Evolutionary conservation across 2,329 filamentous ascomycete species (phyloP).

Genomic region (Fusarium globosum): DNA sequence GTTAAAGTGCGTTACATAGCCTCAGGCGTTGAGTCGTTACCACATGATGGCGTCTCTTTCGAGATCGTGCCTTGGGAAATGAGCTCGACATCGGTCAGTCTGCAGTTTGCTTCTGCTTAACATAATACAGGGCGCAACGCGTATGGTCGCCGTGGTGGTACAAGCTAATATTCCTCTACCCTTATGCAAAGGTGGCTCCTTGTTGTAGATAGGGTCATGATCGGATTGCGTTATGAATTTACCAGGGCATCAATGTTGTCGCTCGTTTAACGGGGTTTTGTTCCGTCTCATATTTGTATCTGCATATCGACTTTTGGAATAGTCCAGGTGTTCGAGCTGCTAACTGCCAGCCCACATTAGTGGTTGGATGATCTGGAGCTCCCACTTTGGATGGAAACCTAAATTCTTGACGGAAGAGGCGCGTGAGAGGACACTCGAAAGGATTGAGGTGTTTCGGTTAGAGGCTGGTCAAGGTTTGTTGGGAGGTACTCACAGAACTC

Average conservation of each 20-base stretch:
- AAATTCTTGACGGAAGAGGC: no score
- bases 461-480: no score
- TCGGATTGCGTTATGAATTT: neutral
- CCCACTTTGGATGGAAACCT: no score
- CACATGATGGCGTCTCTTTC: neutral
- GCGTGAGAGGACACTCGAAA: no score
- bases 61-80: neutral
- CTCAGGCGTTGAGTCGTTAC: neutral
- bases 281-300: neutral
- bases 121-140: neutral
- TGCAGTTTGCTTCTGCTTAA: neutral
- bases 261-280: neutral
- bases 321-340: neutral
- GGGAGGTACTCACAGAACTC: no score
- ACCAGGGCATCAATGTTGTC: no score
- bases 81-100: neutral
- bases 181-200: neutral
- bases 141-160: neutral
- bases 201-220: neutral
- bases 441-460: no score
- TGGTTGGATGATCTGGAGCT: no score
- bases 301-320: neutral
- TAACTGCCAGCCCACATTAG: no score
- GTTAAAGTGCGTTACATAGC: no score
- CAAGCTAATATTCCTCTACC: no score